phyloP scores from a whole-genome alignment of 805 yeast species.

The Phaffomyces antillensis region DNA sequence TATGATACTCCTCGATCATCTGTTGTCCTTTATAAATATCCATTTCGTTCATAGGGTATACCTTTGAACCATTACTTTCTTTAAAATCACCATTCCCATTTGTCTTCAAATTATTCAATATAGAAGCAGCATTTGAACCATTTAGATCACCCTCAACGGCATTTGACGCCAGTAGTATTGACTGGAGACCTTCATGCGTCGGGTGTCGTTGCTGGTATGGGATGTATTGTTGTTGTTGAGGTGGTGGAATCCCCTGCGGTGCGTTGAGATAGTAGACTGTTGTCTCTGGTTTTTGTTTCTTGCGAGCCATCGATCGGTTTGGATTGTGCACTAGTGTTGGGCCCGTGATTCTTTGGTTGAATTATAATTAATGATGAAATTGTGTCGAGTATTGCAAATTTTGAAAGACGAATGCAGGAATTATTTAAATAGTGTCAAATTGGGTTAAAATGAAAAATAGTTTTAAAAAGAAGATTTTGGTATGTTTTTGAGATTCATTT shows the following conservation, averaged over 20 bases:
- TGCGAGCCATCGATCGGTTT: constrained; percentile 3
- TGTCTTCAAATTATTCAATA: background rate
- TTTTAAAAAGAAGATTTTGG: too few species aligned
- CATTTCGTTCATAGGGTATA: too few species aligned
- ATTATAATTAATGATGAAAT: too few species aligned
- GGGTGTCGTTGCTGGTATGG: background rate
- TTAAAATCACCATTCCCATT: background rate
- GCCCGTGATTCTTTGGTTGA: too few species aligned
- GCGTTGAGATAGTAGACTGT: constrained; percentile 7
- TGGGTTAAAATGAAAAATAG: too few species aligned
- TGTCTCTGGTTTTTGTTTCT: constrained; percentile 2
- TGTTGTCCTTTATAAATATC: background rate
- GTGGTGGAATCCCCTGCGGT: background rate
- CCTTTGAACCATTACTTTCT: too few species aligned
- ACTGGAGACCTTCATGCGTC: background rate
- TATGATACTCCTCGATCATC: too few species aligned
- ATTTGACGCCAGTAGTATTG: background rate
- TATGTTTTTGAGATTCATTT: too few species aligned
- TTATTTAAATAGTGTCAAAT: too few species aligned
- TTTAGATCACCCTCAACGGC: background rate
- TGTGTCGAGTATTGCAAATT: too few species aligned
- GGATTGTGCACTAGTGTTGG: too few species aligned
- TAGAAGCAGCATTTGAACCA: constrained; percentile 1
- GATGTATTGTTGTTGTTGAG: background rate
- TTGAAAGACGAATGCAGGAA: constrained; percentile 2